A percentile compares a stretch with the other conserved stretches of the same genome.
phyloP scores from a whole-genome alignment of 2,329 filamentous ascomycete species.

The Claviceps sp. region DNA sequence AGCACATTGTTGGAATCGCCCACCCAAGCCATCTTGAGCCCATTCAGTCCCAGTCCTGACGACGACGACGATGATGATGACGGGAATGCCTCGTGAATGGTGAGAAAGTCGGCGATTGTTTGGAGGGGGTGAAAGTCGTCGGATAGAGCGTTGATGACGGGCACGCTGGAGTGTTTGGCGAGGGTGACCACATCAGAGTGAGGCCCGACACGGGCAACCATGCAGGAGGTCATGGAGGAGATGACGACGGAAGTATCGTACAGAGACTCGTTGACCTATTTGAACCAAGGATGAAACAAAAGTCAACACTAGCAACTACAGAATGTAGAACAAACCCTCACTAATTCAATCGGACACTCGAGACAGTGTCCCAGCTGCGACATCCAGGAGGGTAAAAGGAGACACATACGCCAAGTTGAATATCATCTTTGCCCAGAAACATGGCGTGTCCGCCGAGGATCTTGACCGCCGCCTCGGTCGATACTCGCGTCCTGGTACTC shows the following conservation, averaged over 20 bases:
- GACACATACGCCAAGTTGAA: slow-evolving; percentile 68
- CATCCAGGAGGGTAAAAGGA: neutral
- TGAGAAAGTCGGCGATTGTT: slow-evolving; percentile 86
- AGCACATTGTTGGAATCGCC: slow-evolving; percentile 96
- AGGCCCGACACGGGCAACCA: slow-evolving; percentile 65
- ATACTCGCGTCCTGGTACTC: slow-evolving; percentile 84
- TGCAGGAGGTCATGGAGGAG: slow-evolving; percentile 81
- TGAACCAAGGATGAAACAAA: neutral
- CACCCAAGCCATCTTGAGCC: slow-evolving; percentile 88
- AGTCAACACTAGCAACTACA: neutral
- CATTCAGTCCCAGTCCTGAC: slow-evolving; percentile 53
- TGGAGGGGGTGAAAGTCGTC: slow-evolving; percentile 90
- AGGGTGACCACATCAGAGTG: slow-evolving; percentile 63
- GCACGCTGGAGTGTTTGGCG: slow-evolving; percentile 60
- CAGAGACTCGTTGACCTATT: slow-evolving; percentile 79
- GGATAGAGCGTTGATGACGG: slow-evolving; percentile 78
- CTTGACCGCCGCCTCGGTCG: slow-evolving; percentile 82
- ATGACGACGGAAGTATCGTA: slow-evolving; percentile 85
- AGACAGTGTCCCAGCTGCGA: neutral
- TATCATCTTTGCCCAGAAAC: slow-evolving; percentile 93
- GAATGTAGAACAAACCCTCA: neutral
- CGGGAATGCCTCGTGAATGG: slow-evolving; percentile 67
- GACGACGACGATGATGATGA: slow-evolving; percentile 31
- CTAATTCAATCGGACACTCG: neutral
- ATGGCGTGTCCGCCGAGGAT: slow-evolving; percentile 85